Evolutionary conservation across 2,329 filamentous ascomycete species (phyloP), one percentile per base, ranked within the genome.

Genomic region (Claviceps spartinae): DNA sequence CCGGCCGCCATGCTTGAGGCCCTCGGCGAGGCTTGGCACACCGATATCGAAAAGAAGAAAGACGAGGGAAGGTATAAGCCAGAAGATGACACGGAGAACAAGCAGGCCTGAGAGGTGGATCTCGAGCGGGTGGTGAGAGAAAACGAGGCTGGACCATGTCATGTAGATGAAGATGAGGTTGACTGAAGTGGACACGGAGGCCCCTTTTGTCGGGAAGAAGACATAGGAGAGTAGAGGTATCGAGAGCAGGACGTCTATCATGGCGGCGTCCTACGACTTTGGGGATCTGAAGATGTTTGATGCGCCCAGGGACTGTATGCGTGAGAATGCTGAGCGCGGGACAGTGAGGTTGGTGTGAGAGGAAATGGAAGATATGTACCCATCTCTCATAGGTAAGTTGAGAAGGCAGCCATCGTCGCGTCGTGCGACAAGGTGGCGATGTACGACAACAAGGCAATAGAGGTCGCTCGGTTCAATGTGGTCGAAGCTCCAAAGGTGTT

Each of bases 81-180:
- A 94, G 61, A 90, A 81, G 4, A 86, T 57, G 9, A 83, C 53
- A 43, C 86, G 83, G 48, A 89, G 72, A 24, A 78, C 77, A 5
- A 87, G 65, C 0, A 83, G 83, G 52, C 83, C 86, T 50, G 86
- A 72, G 1, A 93, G 65, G 65, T 95, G 88, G 53, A 95, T 79
- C 54, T 80, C 78, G 16, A 93, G 72, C 0, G 86, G 82, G 1
- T 83, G 75, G 60, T 94, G 85, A 6, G 85, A 85, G 3, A 91
- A 72, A 41, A 94, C 81, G 36, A 96, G 76, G 0, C 87, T 91
- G 5, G 82, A 81, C 89, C 89, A 95, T 59, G 87, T 91, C 71
- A 95, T 78, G 66, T 89, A 91, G 68, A 95, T 93, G 72, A 95
- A 90, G 56, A 94, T 71, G 24, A 95, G 70, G 65, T 93, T 95